Base-by-base conservation (phyloP, 225 moss, liverwort and hornwort genomes). In the Sphagnum contortum region DNA sequence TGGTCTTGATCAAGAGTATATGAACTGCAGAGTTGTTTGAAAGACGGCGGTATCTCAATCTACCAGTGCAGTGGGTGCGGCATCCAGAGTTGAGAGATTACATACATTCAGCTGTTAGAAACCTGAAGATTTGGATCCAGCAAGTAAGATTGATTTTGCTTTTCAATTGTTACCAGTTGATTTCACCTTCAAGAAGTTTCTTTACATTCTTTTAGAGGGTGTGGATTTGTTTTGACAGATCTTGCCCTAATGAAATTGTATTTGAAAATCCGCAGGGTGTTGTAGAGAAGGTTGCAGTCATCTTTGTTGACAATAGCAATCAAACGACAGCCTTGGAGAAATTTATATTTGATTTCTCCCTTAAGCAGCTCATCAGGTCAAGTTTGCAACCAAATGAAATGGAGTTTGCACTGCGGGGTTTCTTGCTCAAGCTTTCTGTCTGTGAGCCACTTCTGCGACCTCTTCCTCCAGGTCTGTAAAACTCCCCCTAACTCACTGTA, bases 1-100 rank as follows among this genome's bases (percentile, higher is more conserved):
- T 29, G 29, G 29, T 29, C 29, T n/a, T 7, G 60, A 5, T 61
- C 6, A 12, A 48, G 50, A 48, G 2, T 3, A 51, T 64, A 12
- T 4, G 6, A 9, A 58, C 46, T 72, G 76, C 84, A 96, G 96
- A 80, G 61, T 76, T 89, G 12, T 96, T 96, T 8, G 90, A 92
- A 72, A 88, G 96, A 65, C 83, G 90, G 48, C 85, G 90, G 12
- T 74, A 89, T 64, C 82, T 79, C 11, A 92, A 89, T 67, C 80
- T 96, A 57, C 87, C 96, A 5, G 92, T 96, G 57, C 92, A 88
- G 54, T 90, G 90, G 88, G 89, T 88, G 57, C 90, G 92, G 61
- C 96, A 96, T 72, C 90, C 85, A 46, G 92, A 87, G 49, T 71
- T 96, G 80, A 75, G 88, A 57, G 88, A 96, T 64, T 90, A 96